A percentile compares a stretch with the other conserved stretches of the same genome.
These are phyloP conservation scores for Aspergillus affinis DNA, from an alignment of 495 filamentous ascomycete species.

Conservation along the genomic window DNA sequence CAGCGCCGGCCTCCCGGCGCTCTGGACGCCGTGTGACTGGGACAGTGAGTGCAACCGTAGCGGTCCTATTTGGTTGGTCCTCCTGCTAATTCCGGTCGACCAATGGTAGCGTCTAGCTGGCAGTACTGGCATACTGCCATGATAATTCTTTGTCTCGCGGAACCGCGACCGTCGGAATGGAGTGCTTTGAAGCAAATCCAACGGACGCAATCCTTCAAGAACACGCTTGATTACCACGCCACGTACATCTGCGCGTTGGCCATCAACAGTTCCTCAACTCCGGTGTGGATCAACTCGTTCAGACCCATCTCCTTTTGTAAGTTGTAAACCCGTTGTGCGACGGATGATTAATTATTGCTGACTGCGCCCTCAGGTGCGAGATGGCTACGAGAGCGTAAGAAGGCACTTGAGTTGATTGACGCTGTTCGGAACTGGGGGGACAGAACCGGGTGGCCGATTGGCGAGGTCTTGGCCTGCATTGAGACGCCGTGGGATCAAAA, in stretches of 20 bases:
- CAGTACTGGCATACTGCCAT: no score
- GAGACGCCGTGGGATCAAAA: no score
- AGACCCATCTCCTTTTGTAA: slow-evolving; percentile 40
- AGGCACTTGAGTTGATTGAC: slow-evolving; percentile 1
- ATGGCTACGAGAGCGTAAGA: slow-evolving; percentile 21
- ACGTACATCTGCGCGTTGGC: slow-evolving; percentile 33
- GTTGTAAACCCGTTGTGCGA: slow-evolving; percentile 5
- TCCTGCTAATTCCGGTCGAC: no score
- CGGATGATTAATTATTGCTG: no score
- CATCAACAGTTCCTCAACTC: slow-evolving; percentile 30
- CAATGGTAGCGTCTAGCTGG: no score
- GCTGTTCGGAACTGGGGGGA: slow-evolving; percentile 11
- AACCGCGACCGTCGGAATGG: neutral
- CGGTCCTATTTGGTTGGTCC: no score
- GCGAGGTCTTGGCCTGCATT: no score
- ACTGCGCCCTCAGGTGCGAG: slow-evolving; percentile 13
- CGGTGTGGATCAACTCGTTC: slow-evolving; percentile 39
- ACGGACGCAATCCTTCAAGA: slow-evolving; percentile 6
- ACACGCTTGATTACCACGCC: slow-evolving; percentile 25
- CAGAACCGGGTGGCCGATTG: slow-evolving; percentile 30
- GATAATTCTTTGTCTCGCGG: no score
- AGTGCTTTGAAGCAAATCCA: slow-evolving; percentile 14
- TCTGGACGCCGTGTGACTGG: no score
- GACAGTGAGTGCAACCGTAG: no score
- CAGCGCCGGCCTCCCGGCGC: slow-evolving; percentile 1